Conservation (phyloP, 805 yeast species). For the Candida pini region DNA sequence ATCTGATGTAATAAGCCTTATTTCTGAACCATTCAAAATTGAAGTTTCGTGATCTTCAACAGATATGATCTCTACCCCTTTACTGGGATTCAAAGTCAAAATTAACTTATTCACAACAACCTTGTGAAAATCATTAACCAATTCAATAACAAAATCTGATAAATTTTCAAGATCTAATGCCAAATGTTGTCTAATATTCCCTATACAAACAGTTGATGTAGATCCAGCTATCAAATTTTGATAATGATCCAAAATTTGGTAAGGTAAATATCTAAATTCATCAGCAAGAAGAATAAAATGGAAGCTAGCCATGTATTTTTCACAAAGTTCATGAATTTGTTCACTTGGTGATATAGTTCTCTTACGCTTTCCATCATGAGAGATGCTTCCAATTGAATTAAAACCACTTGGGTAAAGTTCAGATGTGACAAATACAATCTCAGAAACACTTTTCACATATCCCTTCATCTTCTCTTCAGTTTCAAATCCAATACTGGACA, state of each 20-base stretch:
- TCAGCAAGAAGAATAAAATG: constrained; percentile 21
- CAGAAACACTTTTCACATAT: constrained; percentile 8
- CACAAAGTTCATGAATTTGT: constrained; percentile 11
- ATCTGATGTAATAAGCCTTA: constrained; percentile 5
- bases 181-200: constrained; percentile 14
- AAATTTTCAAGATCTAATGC: constrained; percentile 20
- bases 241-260: constrained; percentile 16
- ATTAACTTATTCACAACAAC: constrained; percentile 14
- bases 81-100: constrained; percentile 10
- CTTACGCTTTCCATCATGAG: constrained; percentile 1
- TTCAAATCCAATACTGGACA: constrained; percentile 17
- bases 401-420: neutral
- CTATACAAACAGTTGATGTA: constrained; percentile 4
- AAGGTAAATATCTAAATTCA: constrained; percentile 20
- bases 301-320: constrained; percentile 15
- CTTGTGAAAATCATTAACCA: constrained; percentile 14
- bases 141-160: constrained; percentile 1
- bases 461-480: constrained; percentile 2
- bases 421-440: constrained; percentile 19
- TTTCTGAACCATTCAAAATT: neutral
- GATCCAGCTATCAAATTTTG: constrained; percentile 5
- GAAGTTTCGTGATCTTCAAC: constrained; percentile 9
- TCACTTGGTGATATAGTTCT: constrained; percentile 3
- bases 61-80: constrained; percentile 17
- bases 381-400: neutral